Evolutionary conservation across 192 early-diverging fungal species (phyloP).

Genomic region (Entomortierella beljakovae): DNA sequence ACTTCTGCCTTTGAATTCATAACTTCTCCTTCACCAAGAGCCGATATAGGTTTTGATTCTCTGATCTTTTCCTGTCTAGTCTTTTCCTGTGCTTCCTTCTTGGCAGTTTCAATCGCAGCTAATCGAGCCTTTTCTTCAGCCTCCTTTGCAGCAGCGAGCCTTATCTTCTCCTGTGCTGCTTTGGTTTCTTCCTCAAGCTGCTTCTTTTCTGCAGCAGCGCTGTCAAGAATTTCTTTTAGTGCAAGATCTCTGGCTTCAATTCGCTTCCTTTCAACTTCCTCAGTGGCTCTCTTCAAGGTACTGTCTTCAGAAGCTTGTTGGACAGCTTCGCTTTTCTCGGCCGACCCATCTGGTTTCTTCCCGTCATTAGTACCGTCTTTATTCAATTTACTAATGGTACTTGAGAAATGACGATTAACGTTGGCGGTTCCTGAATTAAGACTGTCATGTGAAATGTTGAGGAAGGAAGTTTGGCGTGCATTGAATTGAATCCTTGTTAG

Average conservation of each 20-base stretch:
- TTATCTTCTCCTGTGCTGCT: slow-evolving; percentile 23
- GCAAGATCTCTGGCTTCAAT: slow-evolving; percentile 37
- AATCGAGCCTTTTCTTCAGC: slow-evolving; percentile 9
- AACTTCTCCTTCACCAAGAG: not conserved
- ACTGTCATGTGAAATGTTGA: too few species aligned
- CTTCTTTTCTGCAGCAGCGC: slow-evolving; percentile 40
- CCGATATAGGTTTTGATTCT: not conserved
- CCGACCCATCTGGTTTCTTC: not conserved
- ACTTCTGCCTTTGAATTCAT: not conserved
- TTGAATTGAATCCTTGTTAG: not conserved
- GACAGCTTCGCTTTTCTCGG: not conserved
- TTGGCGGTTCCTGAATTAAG: too few species aligned
- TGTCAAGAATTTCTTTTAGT: slow-evolving; percentile 47
- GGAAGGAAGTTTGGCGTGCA: not conserved
- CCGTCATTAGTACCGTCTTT: not conserved
- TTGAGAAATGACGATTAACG: slow-evolving; percentile 15
- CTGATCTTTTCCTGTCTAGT: not conserved
- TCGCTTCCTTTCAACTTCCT: slow-evolving; percentile 30
- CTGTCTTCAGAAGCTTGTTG: slow-evolving; percentile 16
- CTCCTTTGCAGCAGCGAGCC: slow-evolving; percentile 10
- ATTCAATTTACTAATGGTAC: not conserved
- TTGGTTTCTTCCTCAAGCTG: slow-evolving; percentile 34
- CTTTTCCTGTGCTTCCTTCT: not conserved
- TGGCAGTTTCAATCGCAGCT: slow-evolving; percentile 13
- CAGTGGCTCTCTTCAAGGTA: slow-evolving; percentile 4